phyloP scores from a whole-genome alignment of 73 alveolate genomes.

The Paramecium pentaurelia region DNA sequence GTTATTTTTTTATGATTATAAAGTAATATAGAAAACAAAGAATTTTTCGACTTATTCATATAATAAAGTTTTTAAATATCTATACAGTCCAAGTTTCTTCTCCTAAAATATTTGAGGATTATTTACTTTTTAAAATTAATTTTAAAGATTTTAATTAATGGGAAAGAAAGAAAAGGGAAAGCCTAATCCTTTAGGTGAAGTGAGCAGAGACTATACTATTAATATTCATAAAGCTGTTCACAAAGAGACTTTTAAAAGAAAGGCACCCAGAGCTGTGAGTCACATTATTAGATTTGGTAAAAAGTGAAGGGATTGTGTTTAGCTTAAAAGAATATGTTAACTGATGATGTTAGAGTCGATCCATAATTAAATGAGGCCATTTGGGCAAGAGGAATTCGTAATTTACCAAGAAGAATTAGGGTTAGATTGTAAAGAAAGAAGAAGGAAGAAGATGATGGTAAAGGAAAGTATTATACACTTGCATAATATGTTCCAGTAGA shows the following conservation, averaged over 20 bases:
- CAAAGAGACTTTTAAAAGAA: conserved; percentile 85
- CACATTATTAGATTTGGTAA: conserved; percentile 79
- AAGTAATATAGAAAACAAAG: too few relatives aligned
- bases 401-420: conserved; percentile 93
- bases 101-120: not conserved
- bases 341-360: conserved; percentile 95
- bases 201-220: conserved; percentile 88
- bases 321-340: conserved; percentile 84
- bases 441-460: conserved; percentile 92
- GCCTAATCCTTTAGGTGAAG: conserved; percentile 63
- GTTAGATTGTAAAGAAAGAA: conserved; percentile 83
- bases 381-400: conserved; percentile 94
- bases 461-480: conserved; percentile 84
- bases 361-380: conserved; percentile 88
- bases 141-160: conserved; percentile 24
- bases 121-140: not conserved
- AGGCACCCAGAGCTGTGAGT: conserved; percentile 94
- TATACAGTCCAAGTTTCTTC: not conserved
- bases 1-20: too few relatives aligned
- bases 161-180: conserved; percentile 52
- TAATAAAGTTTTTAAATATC: not conserved
- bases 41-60: too few relatives aligned
- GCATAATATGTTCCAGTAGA: conserved; percentile 92
- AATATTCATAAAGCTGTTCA: conserved; percentile 90
- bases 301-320: conserved; percentile 2